Percentiles rank a stretch among this genome's conserved stretches.
Conservation (phyloP, 306 rosid species). For the Vigna radiata region DNA sequence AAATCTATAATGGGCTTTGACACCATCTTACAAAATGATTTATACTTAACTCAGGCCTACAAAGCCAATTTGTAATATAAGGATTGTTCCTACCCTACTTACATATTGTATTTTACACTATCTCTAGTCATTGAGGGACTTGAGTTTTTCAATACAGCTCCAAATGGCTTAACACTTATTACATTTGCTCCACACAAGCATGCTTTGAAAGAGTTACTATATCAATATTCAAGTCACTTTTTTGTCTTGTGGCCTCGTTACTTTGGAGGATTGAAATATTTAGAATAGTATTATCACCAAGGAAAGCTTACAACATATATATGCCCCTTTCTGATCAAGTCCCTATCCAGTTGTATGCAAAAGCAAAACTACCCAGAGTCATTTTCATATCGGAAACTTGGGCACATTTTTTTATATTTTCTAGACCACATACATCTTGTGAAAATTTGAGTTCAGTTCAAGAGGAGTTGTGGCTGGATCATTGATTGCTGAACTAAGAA, state of each 20-base stretch:
- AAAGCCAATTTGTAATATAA: too few species aligned
- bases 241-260: background rate
- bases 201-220: background rate
- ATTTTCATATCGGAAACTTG: slow-evolving; percentile 26
- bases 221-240: slow-evolving; percentile 8
- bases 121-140: too few species aligned
- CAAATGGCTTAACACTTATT: background rate
- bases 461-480: slow-evolving; percentile 3
- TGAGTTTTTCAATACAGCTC: background rate
- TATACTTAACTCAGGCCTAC: too few species aligned
- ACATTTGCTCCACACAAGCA: background rate
- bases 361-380: background rate
- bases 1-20: too few species aligned
- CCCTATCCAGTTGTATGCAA: slow-evolving; percentile 9
- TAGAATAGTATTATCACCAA: slow-evolving; percentile 5
- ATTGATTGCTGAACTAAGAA: slow-evolving; percentile 6
- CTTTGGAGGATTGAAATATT: slow-evolving; percentile 8
- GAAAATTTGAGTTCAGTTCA: slow-evolving; percentile 12
- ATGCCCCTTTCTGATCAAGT: slow-evolving; percentile 17
- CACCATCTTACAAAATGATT: too few species aligned
- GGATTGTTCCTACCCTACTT: too few species aligned
- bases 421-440: background rate
- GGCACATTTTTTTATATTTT: slow-evolving; percentile 28
- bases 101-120: too few species aligned
- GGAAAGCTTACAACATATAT: background rate